Evolutionary conservation across 768 basidiomycete genomes (phyloP).

Genomic region (Piloderma croceum): DNA sequence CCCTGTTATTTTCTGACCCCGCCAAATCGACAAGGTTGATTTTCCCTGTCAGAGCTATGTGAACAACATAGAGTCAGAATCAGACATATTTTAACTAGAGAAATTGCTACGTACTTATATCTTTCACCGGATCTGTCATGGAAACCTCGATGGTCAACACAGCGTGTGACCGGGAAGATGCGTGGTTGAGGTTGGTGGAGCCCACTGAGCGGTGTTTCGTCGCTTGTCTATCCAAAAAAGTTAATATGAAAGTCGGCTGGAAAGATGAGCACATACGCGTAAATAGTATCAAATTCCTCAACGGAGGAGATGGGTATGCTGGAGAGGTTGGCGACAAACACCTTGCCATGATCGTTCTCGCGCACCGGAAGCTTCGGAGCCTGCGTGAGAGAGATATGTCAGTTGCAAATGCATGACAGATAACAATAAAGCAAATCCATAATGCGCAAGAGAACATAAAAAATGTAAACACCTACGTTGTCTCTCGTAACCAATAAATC

Average conservation of each 20-base stretch:
- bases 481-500: constrained; percentile 75
- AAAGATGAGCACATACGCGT: constrained; percentile 31
- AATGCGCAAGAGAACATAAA: constrained; percentile 2
- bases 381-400: constrained; percentile 21
- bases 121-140: constrained; percentile 45
- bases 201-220: constrained; percentile 77
- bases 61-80: neutral
- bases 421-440: neutral
- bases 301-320: constrained; percentile 31
- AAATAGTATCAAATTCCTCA: constrained; percentile 45
- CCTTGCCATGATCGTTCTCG: constrained; percentile 46
- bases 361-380: constrained; percentile 51
- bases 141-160: constrained; percentile 71
- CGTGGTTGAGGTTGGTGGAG: constrained; percentile 78
- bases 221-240: constrained; percentile 45
- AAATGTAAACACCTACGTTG: constrained; percentile 39
- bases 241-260: neutral
- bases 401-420: neutral
- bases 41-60: constrained; percentile 61
- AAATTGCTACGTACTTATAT: constrained; percentile 42
- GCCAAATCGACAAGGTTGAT: constrained; percentile 87
- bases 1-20: constrained; percentile 89
- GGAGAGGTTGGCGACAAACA: constrained; percentile 50
- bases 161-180: constrained; percentile 86
- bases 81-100: neutral